A percentile compares a stretch with the other conserved stretches of the same genome.
These are phyloP conservation scores for Boechera divaricarpa DNA, from an alignment of 345 rosid genomes.

Conservation along the genomic window DNA sequence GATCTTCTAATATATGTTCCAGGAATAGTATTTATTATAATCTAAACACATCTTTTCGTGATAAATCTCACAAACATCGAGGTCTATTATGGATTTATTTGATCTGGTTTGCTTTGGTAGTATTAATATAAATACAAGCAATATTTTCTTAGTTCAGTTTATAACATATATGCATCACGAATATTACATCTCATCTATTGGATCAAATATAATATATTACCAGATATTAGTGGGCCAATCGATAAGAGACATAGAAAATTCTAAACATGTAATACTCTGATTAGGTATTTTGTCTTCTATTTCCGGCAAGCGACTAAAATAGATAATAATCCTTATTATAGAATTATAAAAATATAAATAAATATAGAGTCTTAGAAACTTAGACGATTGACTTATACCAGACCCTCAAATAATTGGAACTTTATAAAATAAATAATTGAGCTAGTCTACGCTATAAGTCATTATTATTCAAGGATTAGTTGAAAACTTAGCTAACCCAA, in stretches of 20 bases:
- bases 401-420: conserved; percentile 38
- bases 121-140: background rate
- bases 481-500: conserved; percentile 37
- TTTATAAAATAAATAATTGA: conserved; percentile 21
- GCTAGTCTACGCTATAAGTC: conserved; percentile 38
- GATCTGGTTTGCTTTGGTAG: background rate
- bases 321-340: background rate
- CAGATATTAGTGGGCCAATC: conserved; percentile 4
- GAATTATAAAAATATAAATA: background rate
- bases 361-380: conserved; percentile 3
- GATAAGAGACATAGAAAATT: conserved; percentile 2
- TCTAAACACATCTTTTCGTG: background rate
- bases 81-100: background rate
- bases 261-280: conserved; percentile 22
- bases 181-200: background rate
- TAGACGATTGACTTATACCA: conserved; percentile 33
- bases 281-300: conserved; percentile 37
- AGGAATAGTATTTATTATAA: background rate
- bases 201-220: background rate
- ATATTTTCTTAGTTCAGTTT: background rate
- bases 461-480: conserved; percentile 32
- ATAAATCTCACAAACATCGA: conserved; percentile 21
- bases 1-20: conserved; percentile 6
- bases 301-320: conserved; percentile 30
- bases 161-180: background rate